These are phyloP conservation scores for Nitzschia sp. DNA, from an alignment of 108 stramenopile genomes.

Conservation along the genomic window DNA sequence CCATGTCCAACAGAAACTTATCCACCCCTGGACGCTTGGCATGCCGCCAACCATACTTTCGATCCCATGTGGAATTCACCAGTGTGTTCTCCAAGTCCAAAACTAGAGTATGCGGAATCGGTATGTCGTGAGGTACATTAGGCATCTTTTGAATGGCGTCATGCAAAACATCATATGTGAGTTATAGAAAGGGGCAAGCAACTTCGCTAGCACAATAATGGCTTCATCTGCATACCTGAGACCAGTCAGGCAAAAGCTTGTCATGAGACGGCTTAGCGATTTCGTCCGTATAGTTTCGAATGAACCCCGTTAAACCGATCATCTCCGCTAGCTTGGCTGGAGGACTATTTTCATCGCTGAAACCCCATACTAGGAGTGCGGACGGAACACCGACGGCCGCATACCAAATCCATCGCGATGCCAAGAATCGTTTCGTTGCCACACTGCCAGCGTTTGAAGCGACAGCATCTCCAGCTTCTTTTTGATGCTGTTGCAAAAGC, in stretches of 20 bases:
- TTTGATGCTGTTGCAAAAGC: conserved; percentile 35
- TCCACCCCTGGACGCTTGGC: conserved; percentile 97
- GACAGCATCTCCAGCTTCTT: conserved; percentile 32
- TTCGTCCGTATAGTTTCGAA: conserved; percentile 48
- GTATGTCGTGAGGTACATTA: conserved; percentile 89
- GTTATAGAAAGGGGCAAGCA: not conserved
- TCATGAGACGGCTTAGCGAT: conserved; percentile 86
- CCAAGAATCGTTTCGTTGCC: conserved; percentile 12
- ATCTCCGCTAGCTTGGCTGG: conserved; percentile 61
- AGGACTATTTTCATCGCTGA: conserved; percentile 71
- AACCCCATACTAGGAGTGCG: conserved; percentile 74
- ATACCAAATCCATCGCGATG: conserved; percentile 54
- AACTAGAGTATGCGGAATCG: conserved; percentile 90
- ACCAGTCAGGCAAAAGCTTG: conserved; percentile 95
- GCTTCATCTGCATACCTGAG: conserved; percentile 45
- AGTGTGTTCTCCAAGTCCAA: conserved; percentile 95
- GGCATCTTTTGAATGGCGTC: conserved; percentile 68
- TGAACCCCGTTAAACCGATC: conserved; percentile 69
- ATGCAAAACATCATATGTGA: not conserved
- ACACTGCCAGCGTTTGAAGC: conserved; percentile 4
- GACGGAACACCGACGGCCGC: conserved; percentile 69
- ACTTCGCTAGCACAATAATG: not conserved
- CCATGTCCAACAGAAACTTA: conserved; percentile 86
- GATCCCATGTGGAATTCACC: conserved; percentile 89
- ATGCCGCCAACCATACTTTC: conserved; percentile 93